Conservation (phyloP, 2,329 filamentous ascomycete species). For the Amauroascus verrucosus region DNA sequence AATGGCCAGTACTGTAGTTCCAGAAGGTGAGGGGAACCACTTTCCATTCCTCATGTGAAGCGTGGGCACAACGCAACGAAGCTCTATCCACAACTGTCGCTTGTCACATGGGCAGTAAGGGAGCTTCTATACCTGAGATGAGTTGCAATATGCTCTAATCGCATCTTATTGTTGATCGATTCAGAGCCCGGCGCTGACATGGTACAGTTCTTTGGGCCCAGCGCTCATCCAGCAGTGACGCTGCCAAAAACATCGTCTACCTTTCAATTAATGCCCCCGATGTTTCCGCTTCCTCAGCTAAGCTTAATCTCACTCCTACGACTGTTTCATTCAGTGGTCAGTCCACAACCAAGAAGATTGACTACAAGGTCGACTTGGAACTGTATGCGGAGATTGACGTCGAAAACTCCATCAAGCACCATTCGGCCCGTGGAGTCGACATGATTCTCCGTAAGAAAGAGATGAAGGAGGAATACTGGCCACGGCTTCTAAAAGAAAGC, state of each 20-base stretch:
- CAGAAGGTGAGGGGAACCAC: slow-evolving; percentile 37
- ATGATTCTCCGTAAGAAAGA: slow-evolving; percentile 96
- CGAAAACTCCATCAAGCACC: slow-evolving; percentile 71
- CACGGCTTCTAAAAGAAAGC: slow-evolving; percentile 77
- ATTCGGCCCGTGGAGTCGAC: slow-evolving; percentile 80
- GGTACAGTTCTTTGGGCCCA: slow-evolving; percentile 90
- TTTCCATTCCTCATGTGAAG: slow-evolving; percentile 23
- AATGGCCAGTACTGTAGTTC: slow-evolving; percentile 30
- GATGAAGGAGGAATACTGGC: slow-evolving; percentile 89
- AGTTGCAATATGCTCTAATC: background rate
- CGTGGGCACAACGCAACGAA: background rate
- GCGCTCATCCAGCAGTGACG: slow-evolving; percentile 71
- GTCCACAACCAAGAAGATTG: slow-evolving; percentile 73
- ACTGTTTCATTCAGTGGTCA: slow-evolving; percentile 71
- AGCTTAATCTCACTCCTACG: slow-evolving; percentile 72
- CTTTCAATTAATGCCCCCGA: slow-evolving; percentile 85
- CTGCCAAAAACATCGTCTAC: slow-evolving; percentile 88
- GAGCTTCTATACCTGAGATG: background rate
- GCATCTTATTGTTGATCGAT: background rate
- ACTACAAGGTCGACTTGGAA: slow-evolving; percentile 75
- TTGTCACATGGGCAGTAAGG: background rate
- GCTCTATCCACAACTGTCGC: background rate
- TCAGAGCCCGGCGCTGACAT: background rate
- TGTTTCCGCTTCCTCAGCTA: slow-evolving; percentile 61
- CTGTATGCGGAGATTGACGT: slow-evolving; percentile 87